Evolutionary conservation across 805 yeast genomes (phyloP).

Genomic region (Metschnikowia amazonensis): DNA sequence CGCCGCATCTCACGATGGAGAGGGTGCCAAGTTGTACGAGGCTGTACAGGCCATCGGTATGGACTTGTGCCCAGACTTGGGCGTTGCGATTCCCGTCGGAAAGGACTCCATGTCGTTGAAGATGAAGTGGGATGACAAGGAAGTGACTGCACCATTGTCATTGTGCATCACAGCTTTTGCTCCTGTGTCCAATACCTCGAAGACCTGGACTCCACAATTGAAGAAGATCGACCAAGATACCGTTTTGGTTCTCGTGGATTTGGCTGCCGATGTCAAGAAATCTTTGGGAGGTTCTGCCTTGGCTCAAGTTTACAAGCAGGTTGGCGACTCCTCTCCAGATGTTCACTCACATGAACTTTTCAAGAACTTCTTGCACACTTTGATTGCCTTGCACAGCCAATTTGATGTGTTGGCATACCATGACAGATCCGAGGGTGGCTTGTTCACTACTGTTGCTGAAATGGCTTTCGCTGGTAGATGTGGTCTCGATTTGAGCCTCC

Average conservation of each 20-base stretch:
- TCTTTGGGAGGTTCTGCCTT: conserved; percentile 91
- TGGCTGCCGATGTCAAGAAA: conserved; percentile 50
- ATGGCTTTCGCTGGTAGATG: conserved; percentile 97
- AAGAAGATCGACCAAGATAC: conserved; percentile 49
- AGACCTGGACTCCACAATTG: conserved; percentile 93
- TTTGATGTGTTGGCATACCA: conserved; percentile 81
- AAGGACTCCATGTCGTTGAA: conserved; percentile 99
- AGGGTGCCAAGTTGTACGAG: conserved; percentile 90
- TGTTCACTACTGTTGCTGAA: conserved; percentile 77
- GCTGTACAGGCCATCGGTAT: conserved; percentile 96
- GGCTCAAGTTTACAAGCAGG: conserved; percentile 87
- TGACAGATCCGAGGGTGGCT: conserved; percentile 96
- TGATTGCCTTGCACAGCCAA: conserved; percentile 65
- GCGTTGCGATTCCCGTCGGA: conserved; percentile 93
- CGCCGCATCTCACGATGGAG: conserved; percentile 91
- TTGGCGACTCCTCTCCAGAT: conserved; percentile 79
- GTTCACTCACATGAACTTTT: conserved; percentile 66
- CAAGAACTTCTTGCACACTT: conserved; percentile 65
- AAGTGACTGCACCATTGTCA: conserved; percentile 93
- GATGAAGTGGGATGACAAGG: conserved; percentile 93
- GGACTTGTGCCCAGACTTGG: conserved; percentile 90
- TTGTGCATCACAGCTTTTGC: conserved; percentile 88
- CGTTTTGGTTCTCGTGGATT: conserved; percentile 73
- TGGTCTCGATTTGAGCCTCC: conserved; percentile 62
- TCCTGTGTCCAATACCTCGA: conserved; percentile 77